Percentiles rank a stretch among this genome's conserved stretches.
Conservation (phyloP, 2,329 filamentous ascomycete species). For the Pochonia chlamydosporia region DNA sequence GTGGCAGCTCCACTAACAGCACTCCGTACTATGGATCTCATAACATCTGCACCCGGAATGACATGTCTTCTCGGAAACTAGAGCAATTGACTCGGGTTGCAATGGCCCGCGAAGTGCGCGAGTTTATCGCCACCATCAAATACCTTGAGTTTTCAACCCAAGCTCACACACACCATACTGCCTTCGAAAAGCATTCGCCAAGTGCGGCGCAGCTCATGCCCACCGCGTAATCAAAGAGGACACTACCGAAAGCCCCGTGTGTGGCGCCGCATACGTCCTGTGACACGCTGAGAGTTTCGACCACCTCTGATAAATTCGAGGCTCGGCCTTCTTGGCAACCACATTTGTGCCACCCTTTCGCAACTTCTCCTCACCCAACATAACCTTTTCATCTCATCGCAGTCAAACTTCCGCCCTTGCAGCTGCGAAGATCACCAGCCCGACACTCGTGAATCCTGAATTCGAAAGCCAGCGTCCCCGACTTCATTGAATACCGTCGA, state of each 20-base stretch:
- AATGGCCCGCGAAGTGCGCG: background rate
- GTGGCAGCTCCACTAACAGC: no score
- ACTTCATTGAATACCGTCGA: conserved; percentile 3
- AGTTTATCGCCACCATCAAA: background rate
- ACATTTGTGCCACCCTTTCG: background rate
- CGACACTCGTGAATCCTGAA: background rate
- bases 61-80: no score
- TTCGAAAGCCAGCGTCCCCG: background rate
- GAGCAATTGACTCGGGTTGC: background rate
- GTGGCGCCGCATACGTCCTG: conserved; percentile 4
- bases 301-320: background rate
- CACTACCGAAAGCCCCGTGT: conserved; percentile 4
- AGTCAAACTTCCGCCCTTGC: background rate
- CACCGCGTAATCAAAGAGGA: conserved; percentile 18
- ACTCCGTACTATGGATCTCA: no score
- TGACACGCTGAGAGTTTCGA: conserved; percentile 11
- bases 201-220: conserved; percentile 26
- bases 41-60: no score
- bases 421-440: background rate
- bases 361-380: background rate
- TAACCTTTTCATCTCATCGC: background rate
- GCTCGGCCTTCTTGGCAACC: background rate
- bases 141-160: background rate
- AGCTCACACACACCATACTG: no score
- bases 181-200: no score